Conservation (phyloP, 768 basidiomycete genomes). For the Hygrophoropsis aurantiaca region DNA sequence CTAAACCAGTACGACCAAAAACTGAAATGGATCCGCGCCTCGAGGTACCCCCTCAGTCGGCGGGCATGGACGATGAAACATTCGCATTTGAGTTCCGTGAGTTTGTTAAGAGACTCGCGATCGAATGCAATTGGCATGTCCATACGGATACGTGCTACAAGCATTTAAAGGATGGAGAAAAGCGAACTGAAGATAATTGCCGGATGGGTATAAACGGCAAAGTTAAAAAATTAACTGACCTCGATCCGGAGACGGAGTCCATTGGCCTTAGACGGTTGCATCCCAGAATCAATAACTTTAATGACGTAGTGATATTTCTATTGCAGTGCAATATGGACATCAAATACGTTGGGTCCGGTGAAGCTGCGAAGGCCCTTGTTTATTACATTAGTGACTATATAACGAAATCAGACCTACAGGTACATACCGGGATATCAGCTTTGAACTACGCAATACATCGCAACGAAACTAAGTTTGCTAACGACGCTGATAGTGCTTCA, state of each 20-base stretch:
- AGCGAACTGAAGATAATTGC: background rate
- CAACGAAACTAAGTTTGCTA: background rate
- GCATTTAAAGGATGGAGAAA: conserved; percentile 4
- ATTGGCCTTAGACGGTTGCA: conserved; percentile 8
- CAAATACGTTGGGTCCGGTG: conserved; percentile 28
- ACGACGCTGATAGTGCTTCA: background rate
- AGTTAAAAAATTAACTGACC: background rate
- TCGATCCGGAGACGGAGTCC: conserved; percentile 7
- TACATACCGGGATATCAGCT: conserved; percentile 14
- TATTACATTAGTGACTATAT: conserved; percentile 39
- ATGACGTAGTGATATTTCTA: conserved; percentile 12
- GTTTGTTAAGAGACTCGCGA: background rate
- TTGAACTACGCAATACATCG: conserved; percentile 10
- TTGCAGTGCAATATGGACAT: conserved; percentile 29
- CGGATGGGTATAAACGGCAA: conserved; percentile 4
- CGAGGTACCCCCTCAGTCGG: background rate
- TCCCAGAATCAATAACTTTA: conserved; percentile 13
- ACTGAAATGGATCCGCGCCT: background rate
- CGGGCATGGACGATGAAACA: background rate
- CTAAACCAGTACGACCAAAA: background rate
- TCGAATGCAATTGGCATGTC: conserved; percentile 9
- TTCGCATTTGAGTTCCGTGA: background rate
- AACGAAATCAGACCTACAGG: conserved; percentile 23
- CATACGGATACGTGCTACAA: conserved; percentile 12
- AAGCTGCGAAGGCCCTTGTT: conserved; percentile 26